phyloP scores from a whole-genome alignment of 768 basidiomycete genomes.

The Gelatoporia subvermispora region DNA sequence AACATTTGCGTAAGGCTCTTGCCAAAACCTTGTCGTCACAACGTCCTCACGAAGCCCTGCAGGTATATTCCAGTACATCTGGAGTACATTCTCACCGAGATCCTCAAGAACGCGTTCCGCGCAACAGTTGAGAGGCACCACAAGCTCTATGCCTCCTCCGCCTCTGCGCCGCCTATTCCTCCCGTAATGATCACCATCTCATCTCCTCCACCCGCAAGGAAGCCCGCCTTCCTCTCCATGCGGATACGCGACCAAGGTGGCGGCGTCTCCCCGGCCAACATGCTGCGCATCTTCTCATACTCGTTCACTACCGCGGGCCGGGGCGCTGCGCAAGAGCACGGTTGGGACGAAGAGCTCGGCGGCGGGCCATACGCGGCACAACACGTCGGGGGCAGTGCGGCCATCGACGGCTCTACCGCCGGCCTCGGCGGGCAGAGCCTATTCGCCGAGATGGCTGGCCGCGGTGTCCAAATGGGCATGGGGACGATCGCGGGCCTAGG shows the following conservation, averaged over 20 bases:
- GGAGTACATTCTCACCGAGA: slow-evolving; percentile 87
- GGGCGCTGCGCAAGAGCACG: slow-evolving; percentile 25
- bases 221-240: slow-evolving; percentile 59
- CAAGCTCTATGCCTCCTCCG: slow-evolving; percentile 13
- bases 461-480: slow-evolving; percentile 72
- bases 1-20: slow-evolving; percentile 67
- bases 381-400: slow-evolving; percentile 68
- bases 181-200: slow-evolving; percentile 72
- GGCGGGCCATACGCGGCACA: slow-evolving; percentile 79
- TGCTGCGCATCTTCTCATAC: slow-evolving; percentile 83
- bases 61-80: slow-evolving; percentile 88
- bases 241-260: slow-evolving; percentile 85
- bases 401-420: slow-evolving; percentile 31
- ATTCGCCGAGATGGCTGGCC: slow-evolving; percentile 74
- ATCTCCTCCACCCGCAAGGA: slow-evolving; percentile 36
- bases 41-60: slow-evolving; percentile 6
- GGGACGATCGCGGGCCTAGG: slow-evolving; percentile 91
- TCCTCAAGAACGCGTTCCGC: slow-evolving; percentile 87
- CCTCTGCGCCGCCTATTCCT: slow-evolving; percentile 38
- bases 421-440: slow-evolving; percentile 43
- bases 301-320: slow-evolving; percentile 84
- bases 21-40: background rate
- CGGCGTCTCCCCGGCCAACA: slow-evolving; percentile 69
- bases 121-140: slow-evolving; percentile 77
- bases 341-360: slow-evolving; percentile 36